Evolutionary conservation across 2,329 filamentous ascomycete genomes (phyloP).

Genomic region (Paraphaeosphaeria sporulosa): DNA sequence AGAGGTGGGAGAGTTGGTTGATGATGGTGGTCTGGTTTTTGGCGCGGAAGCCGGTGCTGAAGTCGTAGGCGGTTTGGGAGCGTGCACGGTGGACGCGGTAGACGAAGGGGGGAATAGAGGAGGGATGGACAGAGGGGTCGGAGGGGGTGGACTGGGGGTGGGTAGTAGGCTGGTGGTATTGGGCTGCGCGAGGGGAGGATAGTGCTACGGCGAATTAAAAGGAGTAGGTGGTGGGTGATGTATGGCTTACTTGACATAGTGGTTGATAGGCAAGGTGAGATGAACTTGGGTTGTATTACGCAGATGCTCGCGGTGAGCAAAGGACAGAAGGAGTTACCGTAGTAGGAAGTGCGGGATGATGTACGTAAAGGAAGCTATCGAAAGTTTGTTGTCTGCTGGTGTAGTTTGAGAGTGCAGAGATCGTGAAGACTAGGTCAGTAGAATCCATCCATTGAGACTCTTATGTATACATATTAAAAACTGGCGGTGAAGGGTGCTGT

Average conservation of each 20-base stretch:
- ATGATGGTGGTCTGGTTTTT: slow-evolving; percentile 48
- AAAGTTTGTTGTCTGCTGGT: neutral
- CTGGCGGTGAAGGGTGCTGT: slow-evolving; percentile 22
- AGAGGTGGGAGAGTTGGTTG: slow-evolving; percentile 30
- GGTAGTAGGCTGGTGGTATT: slow-evolving; percentile 8
- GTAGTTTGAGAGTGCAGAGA: neutral
- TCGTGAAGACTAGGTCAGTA: neutral
- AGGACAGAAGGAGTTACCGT: neutral
- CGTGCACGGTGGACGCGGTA: slow-evolving; percentile 40
- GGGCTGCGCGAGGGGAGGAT: neutral
- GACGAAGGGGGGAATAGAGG: slow-evolving; percentile 39
- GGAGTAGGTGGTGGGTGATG: neutral
- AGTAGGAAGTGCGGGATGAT: neutral
- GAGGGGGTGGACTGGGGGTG: slow-evolving; percentile 2
- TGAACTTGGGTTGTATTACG: neutral
- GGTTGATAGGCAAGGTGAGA: neutral
- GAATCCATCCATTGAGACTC: neutral
- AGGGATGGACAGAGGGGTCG: slow-evolving; percentile 22
- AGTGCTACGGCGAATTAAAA: slow-evolving; percentile 1
- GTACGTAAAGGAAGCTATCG: neutral
- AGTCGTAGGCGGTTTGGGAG: slow-evolving; percentile 42
- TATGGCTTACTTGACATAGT: slow-evolving; percentile 14
- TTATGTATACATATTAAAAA: slow-evolving; percentile 2
- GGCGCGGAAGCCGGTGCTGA: slow-evolving; percentile 39
- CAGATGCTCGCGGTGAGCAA: neutral